These are phyloP conservation scores for Cucurbita argyrosperma DNA, from an alignment of 306 rosid genomes.

Conservation along the genomic window DNA sequence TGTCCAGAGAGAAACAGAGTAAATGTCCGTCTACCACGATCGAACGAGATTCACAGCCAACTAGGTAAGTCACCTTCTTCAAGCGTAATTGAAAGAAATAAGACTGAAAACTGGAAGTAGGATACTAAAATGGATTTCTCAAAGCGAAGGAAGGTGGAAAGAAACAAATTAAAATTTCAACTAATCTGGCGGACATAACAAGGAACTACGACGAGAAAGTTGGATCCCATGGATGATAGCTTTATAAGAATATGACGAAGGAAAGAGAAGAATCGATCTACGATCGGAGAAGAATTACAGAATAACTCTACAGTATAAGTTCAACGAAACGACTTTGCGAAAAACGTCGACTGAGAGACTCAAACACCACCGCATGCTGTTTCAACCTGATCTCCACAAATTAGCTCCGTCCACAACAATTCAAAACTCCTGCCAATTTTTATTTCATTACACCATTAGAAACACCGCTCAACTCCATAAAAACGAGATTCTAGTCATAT, in stretches of 20 bases:
- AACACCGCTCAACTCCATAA: not conserved
- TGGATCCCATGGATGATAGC: conserved; percentile 70
- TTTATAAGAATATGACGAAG: not conserved
- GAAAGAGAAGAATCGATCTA: not conserved
- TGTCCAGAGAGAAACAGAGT: conserved; percentile 17
- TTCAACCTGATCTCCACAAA: conserved; percentile 23
- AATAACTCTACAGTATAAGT: conserved; percentile 88
- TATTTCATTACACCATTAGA: not conserved
- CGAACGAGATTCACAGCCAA: not conserved
- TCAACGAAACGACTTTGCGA: conserved; percentile 70
- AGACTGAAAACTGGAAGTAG: not conserved
- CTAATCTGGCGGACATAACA: conserved; percentile 93
- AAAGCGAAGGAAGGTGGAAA: not conserved
- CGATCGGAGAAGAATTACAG: conserved; percentile 29
- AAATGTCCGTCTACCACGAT: not conserved
- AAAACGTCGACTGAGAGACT: conserved; percentile 60
- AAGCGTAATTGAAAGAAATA: not conserved
- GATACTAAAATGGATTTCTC: not conserved
- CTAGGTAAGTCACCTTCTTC: not conserved
- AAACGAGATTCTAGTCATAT: not conserved
- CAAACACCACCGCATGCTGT: conserved; percentile 96
- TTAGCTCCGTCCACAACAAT: conserved; percentile 21
- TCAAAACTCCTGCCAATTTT: conserved; percentile 1
- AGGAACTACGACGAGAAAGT: conserved; percentile 71
- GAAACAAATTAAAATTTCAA: conserved; percentile 20